Evolutionary conservation across 1,284 basidiomycete genomes (phyloP).

Genomic region (Irpex rosettiformis): DNA sequence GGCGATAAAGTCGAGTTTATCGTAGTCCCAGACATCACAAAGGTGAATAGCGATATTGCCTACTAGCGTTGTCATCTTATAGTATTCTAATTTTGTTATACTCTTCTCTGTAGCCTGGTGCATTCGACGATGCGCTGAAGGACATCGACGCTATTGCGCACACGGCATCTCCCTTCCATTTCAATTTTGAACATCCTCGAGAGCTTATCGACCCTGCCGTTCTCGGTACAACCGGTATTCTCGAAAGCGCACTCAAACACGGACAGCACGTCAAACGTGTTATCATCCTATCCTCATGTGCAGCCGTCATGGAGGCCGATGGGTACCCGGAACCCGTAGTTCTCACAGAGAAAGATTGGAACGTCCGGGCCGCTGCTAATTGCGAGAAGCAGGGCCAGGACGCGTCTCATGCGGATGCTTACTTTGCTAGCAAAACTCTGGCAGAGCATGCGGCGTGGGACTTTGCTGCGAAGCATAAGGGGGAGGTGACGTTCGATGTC

Average conservation of each 20-base stretch:
- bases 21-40: conserved; percentile 47
- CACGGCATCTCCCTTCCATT: conserved; percentile 34
- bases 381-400: conserved; percentile 9
- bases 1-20: conserved; percentile 40
- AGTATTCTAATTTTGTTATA: not conserved
- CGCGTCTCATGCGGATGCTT: conserved; percentile 6
- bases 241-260: conserved; percentile 12
- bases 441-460: conserved; percentile 22
- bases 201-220: conserved; percentile 24
- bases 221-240: conserved; percentile 18
- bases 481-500: conserved; percentile 19
- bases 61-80: too few relatives aligned
- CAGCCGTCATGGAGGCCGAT: conserved; percentile 37
- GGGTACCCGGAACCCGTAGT: not conserved
- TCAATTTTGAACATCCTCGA: conserved; percentile 20
- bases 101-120: not conserved
- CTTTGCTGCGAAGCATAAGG: conserved; percentile 20
- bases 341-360: conserved; percentile 21
- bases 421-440: conserved; percentile 18
- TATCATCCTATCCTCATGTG: conserved; percentile 57
- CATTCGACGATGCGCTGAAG: conserved; percentile 34
- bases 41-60: too few relatives aligned
- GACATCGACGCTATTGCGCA: conserved; percentile 37
- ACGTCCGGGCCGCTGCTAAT: conserved; percentile 8
- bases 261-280: conserved; percentile 54